phyloP scores from a whole-genome alignment of 1,139 yeast genomes.

The Schwanniomyces etchellsii region DNA sequence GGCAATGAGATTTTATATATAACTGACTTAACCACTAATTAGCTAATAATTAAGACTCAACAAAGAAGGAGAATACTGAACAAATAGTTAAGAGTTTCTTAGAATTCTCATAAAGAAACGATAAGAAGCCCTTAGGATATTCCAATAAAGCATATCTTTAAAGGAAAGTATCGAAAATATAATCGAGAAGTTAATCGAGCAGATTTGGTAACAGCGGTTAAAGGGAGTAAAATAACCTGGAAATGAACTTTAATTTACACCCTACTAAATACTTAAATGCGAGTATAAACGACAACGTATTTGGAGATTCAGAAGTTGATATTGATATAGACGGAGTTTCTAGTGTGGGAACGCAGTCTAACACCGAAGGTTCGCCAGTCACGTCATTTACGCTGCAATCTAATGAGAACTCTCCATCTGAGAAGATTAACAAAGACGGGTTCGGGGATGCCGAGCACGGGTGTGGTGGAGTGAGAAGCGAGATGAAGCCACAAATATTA shows the following conservation, averaged over 20 bases:
- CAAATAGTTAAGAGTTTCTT: no score
- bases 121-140: no score
- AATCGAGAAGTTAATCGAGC: no score
- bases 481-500: background rate
- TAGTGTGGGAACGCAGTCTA: slow-evolving; percentile 21
- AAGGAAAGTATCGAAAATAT: no score
- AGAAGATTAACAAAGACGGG: slow-evolving; percentile 13
- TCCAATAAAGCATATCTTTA: no score
- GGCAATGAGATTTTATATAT: no score
- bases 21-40: no score
- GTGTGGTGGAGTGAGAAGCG: background rate
- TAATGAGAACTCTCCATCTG: slow-evolving; percentile 28
- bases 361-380: slow-evolving; percentile 26
- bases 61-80: no score
- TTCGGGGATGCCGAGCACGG: background rate
- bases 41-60: no score
- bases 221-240: no score
- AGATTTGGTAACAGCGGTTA: no score
- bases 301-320: slow-evolving; percentile 19
- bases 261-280: slow-evolving; percentile 44
- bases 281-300: slow-evolving; percentile 12
- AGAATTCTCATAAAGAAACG: no score
- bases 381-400: slow-evolving; percentile 34
- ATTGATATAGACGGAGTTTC: slow-evolving; percentile 25
- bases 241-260: slow-evolving; percentile 32